Evolutionary conservation across 176 grass and related monocot species (phyloP).

Genomic region (Bonia amplexicaulis): DNA sequence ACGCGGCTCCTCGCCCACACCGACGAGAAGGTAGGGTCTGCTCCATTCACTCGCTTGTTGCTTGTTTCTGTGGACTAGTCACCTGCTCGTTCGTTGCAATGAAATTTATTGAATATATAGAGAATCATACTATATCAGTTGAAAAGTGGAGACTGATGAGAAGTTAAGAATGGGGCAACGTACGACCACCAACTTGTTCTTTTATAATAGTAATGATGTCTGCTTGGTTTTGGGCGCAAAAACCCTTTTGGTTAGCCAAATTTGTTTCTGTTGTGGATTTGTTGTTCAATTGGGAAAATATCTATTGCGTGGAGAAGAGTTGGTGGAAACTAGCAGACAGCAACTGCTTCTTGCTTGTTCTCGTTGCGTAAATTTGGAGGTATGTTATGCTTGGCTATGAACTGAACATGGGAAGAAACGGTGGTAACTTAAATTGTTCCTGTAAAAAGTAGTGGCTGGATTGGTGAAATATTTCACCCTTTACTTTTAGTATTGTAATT

Average conservation of each 20-base stretch:
- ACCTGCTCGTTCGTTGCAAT: too few relatives aligned
- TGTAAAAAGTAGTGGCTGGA: neutral
- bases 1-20: conserved; percentile 64
- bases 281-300: conserved; percentile 24
- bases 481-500: neutral
- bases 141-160: too few relatives aligned
- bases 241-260: neutral
- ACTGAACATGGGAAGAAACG: neutral
- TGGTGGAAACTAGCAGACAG: conserved; percentile 18
- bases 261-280: neutral
- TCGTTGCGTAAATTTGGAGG: neutral
- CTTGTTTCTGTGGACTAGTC: neutral
- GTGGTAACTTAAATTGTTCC: neutral
- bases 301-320: conserved; percentile 20
- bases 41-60: conserved; percentile 16
- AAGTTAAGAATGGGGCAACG: too few relatives aligned
- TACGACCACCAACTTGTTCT: too few relatives aligned
- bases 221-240: conserved; percentile 2
- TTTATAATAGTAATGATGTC: neutral
- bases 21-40: conserved; percentile 64
- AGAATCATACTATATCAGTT: too few relatives aligned
- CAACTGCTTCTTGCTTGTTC: conserved; percentile 3
- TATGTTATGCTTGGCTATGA: neutral
- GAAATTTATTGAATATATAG: too few relatives aligned
- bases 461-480: neutral